Base-by-base conservation (phyloP, 2,329 filamentous ascomycete species). In the Penicillium corylophilum region DNA sequence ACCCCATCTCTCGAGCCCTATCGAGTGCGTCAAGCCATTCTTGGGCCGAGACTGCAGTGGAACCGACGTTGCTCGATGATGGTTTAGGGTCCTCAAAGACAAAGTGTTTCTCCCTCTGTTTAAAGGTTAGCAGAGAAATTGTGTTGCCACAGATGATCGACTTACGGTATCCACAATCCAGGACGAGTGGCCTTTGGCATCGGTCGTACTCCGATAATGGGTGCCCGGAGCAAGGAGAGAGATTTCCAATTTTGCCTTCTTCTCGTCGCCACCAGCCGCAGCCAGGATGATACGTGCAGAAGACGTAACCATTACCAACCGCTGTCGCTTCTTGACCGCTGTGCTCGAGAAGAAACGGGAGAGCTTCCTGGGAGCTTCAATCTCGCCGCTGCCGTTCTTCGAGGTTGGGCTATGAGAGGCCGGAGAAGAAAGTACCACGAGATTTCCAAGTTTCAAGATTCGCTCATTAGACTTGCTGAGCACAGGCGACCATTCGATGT, bases 401-500 rank as follows among this genome's bases (percentile, higher is more conserved):
- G 85, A 83, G 48, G 85, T 85, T 0, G 88, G 84, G 55, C 85
- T 89, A 65, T 89, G 88, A 9, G 88, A 82, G 47, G 91, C 81
- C 9, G 92, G 88, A 2, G 89, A 84, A 5, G 90, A 88, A 35
- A 89, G 80, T 7, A 99, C 92, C 71, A 91, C 83, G 57, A 96
- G 76, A 64, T 99, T 96, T 2, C 94, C 94, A 20, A 99, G 79
- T 71, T 95, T 96, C 56, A 99, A 73, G 61, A 99, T 99, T 31
- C 94, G 84, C 72, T 99, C 94, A 66, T 97, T 96, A 53, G 85
- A 87, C 64, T 87, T 86, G 9, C 89, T 96, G 49, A 99, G 77
- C 4, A 99, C 92, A 1, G 94, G 94, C 0, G 93, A 96, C 94
- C 94, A 99, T 73, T 99, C 94, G 51, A 99, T 95, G 67, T 99